Conservation (phyloP, 257 asterid species). For the Schizonepeta tenuifolia region DNA sequence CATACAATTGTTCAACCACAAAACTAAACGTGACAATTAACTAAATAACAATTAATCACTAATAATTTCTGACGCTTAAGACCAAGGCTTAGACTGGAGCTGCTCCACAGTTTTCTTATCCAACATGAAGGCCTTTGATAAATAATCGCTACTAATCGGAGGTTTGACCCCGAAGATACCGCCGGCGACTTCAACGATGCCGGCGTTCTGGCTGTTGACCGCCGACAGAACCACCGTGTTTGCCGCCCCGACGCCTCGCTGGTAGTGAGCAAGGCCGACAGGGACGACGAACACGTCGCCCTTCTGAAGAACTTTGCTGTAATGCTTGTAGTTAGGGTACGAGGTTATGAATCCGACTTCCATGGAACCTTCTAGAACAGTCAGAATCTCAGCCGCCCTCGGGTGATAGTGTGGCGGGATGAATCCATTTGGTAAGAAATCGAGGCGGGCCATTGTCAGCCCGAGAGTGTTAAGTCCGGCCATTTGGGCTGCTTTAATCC, state of each 20-base stretch:
- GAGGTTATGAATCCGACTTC: conserved; percentile 37
- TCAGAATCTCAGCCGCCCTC: conserved; percentile 26
- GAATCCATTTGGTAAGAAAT: conserved; percentile 24
- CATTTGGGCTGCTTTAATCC: conserved; percentile 24
- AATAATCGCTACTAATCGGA: not conserved
- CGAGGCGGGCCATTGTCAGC: conserved; percentile 30
- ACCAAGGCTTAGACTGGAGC: conserved; percentile 19
- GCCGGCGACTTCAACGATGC: not conserved
- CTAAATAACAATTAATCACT: no score
- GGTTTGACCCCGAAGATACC: conserved; percentile 1
- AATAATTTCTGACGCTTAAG: not conserved
- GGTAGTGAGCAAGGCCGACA: conserved; percentile 37
- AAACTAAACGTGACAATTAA: no score
- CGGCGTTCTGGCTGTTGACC: conserved; percentile 25
- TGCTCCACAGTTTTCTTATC: conserved; percentile 15
- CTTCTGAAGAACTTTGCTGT: conserved; percentile 11
- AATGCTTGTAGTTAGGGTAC: conserved; percentile 19
- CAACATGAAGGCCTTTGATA: not conserved
- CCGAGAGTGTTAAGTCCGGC: conserved; percentile 39
- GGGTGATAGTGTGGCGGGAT: conserved; percentile 39
- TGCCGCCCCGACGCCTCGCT: conserved; percentile 16
- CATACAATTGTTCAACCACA: no score
- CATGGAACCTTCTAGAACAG: conserved; percentile 30
- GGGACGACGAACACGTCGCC: conserved; percentile 37
- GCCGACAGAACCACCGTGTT: conserved; percentile 20